Evolutionary conservation across 768 basidiomycete genomes (phyloP).

Genomic region (Cyclocybe cylindracea): DNA sequence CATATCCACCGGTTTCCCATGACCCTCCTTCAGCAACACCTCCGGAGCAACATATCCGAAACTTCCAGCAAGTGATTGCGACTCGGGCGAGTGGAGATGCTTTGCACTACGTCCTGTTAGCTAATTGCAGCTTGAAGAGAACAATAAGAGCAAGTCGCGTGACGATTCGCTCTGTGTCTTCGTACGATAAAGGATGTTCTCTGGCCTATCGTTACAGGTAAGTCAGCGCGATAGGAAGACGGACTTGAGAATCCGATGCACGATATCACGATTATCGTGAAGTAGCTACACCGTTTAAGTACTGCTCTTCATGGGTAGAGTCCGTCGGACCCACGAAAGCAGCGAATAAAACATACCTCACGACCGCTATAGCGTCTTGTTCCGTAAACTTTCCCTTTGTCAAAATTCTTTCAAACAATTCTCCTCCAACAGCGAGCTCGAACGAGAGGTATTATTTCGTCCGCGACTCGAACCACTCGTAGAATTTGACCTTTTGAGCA

Average conservation of each 20-base stretch:
- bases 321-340: not conserved
- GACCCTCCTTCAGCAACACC: slow-evolving; percentile 77
- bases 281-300: slow-evolving; percentile 88
- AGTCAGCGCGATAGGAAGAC: slow-evolving; percentile 14
- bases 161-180: slow-evolving; percentile 81
- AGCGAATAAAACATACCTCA: slow-evolving; percentile 50
- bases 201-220: slow-evolving; percentile 58
- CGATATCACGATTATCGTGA: slow-evolving; percentile 89
- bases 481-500: slow-evolving; percentile 79
- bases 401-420: slow-evolving; percentile 88
- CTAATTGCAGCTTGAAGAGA: not conserved
- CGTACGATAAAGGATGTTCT: slow-evolving; percentile 93
- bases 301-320: slow-evolving; percentile 58
- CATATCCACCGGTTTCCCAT: slow-evolving; percentile 90
- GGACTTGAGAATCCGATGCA: slow-evolving; percentile 94
- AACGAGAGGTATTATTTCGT: slow-evolving; percentile 95
- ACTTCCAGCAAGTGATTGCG: slow-evolving; percentile 74
- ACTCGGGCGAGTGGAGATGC: slow-evolving; percentile 68
- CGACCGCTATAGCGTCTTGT: slow-evolving; percentile 78
- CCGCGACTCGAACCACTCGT: slow-evolving; percentile 94
- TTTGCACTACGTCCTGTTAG: slow-evolving; percentile 60
- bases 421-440: slow-evolving; percentile 92
- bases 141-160: slow-evolving; percentile 95
- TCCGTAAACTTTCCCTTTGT: slow-evolving; percentile 92
- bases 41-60: slow-evolving; percentile 94